Evolutionary conservation across 495 filamentous ascomycete genomes (phyloP), one percentile per base, ranked within the genome.

Genomic region (Recurvomyces mirabilis): DNA sequence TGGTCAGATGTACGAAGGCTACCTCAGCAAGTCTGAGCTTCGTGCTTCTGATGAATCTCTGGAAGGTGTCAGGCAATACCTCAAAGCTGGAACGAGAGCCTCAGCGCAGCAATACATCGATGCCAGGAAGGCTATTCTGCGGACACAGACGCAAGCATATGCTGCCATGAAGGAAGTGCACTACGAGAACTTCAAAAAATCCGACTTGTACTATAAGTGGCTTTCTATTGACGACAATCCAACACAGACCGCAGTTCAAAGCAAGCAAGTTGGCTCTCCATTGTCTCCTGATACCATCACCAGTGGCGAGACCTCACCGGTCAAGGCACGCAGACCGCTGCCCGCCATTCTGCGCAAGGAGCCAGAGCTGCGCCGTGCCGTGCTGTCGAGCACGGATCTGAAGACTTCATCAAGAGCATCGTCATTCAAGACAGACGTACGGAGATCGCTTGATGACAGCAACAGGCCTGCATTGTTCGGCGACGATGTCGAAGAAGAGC

Each of bases 181-280:
- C 55, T 88, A 88, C 47, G 76, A 79, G 15, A 80, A 78, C 31
- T 99, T 99, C 62, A 91, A 85, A 53, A 80, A 79, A 38, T 94
- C 87, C 0, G 87, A 95, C 55, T 59, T 96, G 0, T 99, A 85
- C 59, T 96, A 86, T 70, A 96, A 99, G 54, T 94, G 85, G 52
- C 68, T 96, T 4, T 84, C 91, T 9, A 84, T 88, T 1, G 87
- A 94, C 51, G 87, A 95, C 54, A 74, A 75, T 18, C 74, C 82
- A 14, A 34, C 37, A 6, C n/a, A 28, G 0, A 42, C 48, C 41
- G 37, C 44, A 1, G 38, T 18, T 12, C 51, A 41, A 13, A 55
- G 40, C n/a, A 54, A 43, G 38, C 46, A 45, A 41, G 4, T 43
- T 39, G 28, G 53, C 57, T 26, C 56, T 55, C 17, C 48, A 62